Evolutionary conservation across 73 alveolate species (phyloP).

Genomic region (Tetrahymena borealis): DNA sequence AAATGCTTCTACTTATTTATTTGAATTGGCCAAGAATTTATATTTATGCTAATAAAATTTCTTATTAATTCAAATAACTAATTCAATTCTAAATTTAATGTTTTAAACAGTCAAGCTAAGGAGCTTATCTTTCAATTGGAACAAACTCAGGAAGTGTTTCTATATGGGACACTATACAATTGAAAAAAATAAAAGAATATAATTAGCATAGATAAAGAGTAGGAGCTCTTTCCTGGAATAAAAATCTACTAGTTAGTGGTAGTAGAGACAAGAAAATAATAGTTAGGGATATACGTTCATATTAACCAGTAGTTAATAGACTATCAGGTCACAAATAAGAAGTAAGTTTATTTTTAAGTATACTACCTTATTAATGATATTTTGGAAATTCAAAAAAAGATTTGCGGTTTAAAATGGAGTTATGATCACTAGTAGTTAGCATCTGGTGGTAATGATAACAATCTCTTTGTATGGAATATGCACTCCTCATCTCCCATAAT

Average conservation of each 20-base stretch:
- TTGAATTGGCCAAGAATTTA: too few relatives aligned
- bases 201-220: background rate
- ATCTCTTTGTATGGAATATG: conserved; percentile 92
- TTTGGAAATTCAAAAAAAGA: conserved; percentile 52
- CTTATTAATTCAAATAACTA: too few relatives aligned
- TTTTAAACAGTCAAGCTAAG: conserved; percentile 14
- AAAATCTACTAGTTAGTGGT: conserved; percentile 72
- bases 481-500: conserved; percentile 54
- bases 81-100: conserved; percentile 21
- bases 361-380: background rate
- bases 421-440: conserved; percentile 80
- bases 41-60: too few relatives aligned
- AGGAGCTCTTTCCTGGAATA: conserved; percentile 52
- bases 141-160: background rate
- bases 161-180: background rate
- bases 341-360: conserved; percentile 43
- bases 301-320: background rate
- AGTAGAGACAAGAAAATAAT: conserved; percentile 80
- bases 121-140: background rate
- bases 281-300: conserved; percentile 62
- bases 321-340: background rate
- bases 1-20: too few relatives aligned
- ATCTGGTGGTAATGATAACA: conserved; percentile 98
- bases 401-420: conserved; percentile 93
- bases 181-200: background rate